Base-by-base conservation (phyloP, 768 basidiomycete genomes). In the Dioszegia hungarica region DNA sequence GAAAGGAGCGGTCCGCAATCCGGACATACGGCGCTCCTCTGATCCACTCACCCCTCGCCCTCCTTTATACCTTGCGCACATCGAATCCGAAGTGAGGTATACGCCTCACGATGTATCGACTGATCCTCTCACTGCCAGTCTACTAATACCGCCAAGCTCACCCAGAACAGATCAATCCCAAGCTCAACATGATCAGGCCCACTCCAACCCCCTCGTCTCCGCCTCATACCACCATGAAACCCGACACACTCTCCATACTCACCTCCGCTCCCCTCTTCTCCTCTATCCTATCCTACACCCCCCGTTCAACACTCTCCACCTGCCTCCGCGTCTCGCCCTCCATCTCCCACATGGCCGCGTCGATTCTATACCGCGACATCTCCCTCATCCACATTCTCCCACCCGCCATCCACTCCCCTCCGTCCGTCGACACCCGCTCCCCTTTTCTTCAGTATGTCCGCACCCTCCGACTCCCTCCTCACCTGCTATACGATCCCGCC, bases 301-400 rank as follows among this genome's bases (percentile, higher is more conserved):
- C 34, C 17, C 24, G 37, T 19, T 22, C 54, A 11, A 52, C 53
- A 12, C 55, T 63, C 19, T 15, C 31, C 15, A 33, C 40, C 9
- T 59, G 57, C 34, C 39, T 63, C 19, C 44, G 48, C 34, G 62
- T 54, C n/a, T 59, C 57, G 10, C 54, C 33, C 10, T 38, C 51
- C 2, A 47, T 63, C 25, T 52, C 56, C 58, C 50, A 50, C 28
- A 49, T 49, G 34, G 48, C 62, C 15, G 62, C 54, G 10, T 47
- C 54, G 38, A 27, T 63, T 29, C 55, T 63, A 25, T 63, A 56
- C 36, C 52, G 41, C 28, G 29, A 36, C 34, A 44, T 54, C 39
- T 20, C n/a, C 40, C 52, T 54, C 8, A 24, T 43, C 40, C 28
- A 54, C 49, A 27, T 51, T 5, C 36, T 51, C 24, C 49, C 49